Evolutionary conservation across 2,329 filamentous ascomycete species (phyloP), one percentile per base, ranked within the genome.

Genomic region (Pyrenochaeta sp.): DNA sequence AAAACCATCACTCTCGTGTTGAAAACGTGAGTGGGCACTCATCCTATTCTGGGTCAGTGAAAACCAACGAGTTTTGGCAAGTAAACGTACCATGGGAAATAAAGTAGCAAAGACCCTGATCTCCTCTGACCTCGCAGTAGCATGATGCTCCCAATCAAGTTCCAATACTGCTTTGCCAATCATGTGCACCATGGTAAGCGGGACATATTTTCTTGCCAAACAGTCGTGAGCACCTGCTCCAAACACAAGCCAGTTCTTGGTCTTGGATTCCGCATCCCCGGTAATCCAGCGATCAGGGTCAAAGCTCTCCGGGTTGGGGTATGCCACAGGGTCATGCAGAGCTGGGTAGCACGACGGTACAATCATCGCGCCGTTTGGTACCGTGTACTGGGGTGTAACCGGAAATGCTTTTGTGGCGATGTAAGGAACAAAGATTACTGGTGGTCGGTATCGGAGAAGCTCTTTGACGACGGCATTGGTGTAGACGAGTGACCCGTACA

Each of bases 31-130:
- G 80, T 38, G 86, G 86, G 75, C 88, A 93, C 68, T 93, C 86
- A 67, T 94, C 89, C 88, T 92, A 56, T 45, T 28, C 49, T 30
- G 23, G 14, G 13, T 36, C 21, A 35, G 27, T 11, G 19, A 22
- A 15, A 24, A 9, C 4, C 26, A 32, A n/a, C 9, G 10, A 41
- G 46, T 42, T 34, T 48, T 40, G 47, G 56, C 46, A 20, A 19
- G 7, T 7, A 3, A 30, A 76, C 85, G 71, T 75, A 94, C 92
- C 87, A 88, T 87, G 44, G 93, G 93, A 81, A 97, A 96, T 58
- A 97, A 95, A 19, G 90, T 96, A 27, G 93, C 93, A 76, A 96
- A 97, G 54, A 96, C 91, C 78, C 95, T 91, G 73, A 97, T 96
- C 73, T 95, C 86, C 75, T 97, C 93, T 0, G 89, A 95, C 42